Evolutionary conservation across 2,329 filamentous ascomycete genomes (phyloP).

Genomic region (Albifimbria verrucaria): DNA sequence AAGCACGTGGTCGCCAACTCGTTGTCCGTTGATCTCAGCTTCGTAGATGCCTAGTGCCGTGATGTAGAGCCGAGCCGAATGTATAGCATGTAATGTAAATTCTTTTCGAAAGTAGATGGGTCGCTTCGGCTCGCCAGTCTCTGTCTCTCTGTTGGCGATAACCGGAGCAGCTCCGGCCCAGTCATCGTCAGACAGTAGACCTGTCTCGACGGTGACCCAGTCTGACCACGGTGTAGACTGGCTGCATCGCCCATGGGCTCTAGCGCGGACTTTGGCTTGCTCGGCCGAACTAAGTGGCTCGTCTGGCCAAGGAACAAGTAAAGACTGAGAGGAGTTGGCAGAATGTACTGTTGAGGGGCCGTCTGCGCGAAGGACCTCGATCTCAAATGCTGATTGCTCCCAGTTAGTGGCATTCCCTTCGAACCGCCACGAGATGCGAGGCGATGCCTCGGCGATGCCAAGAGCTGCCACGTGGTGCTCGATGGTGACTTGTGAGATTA

Average conservation of each 20-base stretch:
- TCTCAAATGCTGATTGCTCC: constrained; percentile 40
- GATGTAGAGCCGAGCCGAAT: constrained; percentile 34
- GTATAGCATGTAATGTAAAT: neutral
- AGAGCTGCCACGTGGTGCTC: constrained; percentile 38
- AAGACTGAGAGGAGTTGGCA: constrained; percentile 32
- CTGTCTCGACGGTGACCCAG: constrained; percentile 31
- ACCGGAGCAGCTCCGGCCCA: constrained; percentile 28
- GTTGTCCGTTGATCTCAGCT: constrained; percentile 42
- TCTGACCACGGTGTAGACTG: constrained; percentile 22
- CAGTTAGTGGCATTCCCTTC: constrained; percentile 34
- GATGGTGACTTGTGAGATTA: too few species aligned
- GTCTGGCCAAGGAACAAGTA: constrained; percentile 43
- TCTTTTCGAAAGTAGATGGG: constrained; percentile 31
- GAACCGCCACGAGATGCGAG: constrained; percentile 46
- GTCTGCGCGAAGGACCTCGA: constrained; percentile 34
- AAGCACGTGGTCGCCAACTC: constrained; percentile 36
- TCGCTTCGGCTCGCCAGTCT: constrained; percentile 22
- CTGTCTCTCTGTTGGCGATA: constrained; percentile 23
- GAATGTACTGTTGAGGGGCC: constrained; percentile 12
- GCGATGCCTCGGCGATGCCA: constrained; percentile 40
- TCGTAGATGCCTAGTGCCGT: constrained; percentile 43
- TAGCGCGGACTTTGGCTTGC: constrained; percentile 28
- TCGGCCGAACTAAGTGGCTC: constrained; percentile 26
- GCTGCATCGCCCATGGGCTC: constrained; percentile 25
- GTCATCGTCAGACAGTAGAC: constrained; percentile 21